Conservation (phyloP, 768 basidiomycete genomes). For the Kockovaella imperatae region DNA sequence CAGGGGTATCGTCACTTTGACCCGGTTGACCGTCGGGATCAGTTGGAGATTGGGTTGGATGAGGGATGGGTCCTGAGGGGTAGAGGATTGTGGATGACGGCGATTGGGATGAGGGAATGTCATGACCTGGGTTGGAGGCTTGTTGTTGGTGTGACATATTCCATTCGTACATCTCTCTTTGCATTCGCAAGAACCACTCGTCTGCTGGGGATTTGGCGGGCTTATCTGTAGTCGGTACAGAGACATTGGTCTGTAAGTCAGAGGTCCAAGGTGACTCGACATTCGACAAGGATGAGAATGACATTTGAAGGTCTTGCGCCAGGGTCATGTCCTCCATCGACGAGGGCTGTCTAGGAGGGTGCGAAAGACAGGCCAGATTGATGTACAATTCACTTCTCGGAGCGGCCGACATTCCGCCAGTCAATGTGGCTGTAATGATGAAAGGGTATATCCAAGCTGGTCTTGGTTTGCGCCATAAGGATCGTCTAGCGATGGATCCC, state of each 20-base stretch:
- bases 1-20: background rate
- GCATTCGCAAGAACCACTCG: conserved; percentile 24
- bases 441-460: conserved; percentile 37
- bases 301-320: background rate
- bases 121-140: background rate
- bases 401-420: conserved; percentile 37
- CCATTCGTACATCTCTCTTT: conserved; percentile 1
- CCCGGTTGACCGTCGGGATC: background rate
- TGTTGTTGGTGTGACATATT: background rate
- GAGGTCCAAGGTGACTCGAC: background rate
- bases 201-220: conserved; percentile 22
- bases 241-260: conserved; percentile 3
- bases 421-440: conserved; percentile 28
- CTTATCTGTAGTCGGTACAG: background rate
- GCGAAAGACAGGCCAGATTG: conserved; percentile 42
- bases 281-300: background rate
- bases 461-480: conserved; percentile 29
- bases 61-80: conserved; percentile 5
- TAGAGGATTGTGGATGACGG: background rate
- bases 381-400: conserved; percentile 39
- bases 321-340: background rate
- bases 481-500: conserved; percentile 22
- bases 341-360: conserved; percentile 29
- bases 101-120: too few relatives aligned
- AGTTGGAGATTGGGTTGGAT: conserved; percentile 2